Base-by-base conservation (phyloP, 2,329 filamentous ascomycete species). In the Cercospora zeae-maydis region DNA sequence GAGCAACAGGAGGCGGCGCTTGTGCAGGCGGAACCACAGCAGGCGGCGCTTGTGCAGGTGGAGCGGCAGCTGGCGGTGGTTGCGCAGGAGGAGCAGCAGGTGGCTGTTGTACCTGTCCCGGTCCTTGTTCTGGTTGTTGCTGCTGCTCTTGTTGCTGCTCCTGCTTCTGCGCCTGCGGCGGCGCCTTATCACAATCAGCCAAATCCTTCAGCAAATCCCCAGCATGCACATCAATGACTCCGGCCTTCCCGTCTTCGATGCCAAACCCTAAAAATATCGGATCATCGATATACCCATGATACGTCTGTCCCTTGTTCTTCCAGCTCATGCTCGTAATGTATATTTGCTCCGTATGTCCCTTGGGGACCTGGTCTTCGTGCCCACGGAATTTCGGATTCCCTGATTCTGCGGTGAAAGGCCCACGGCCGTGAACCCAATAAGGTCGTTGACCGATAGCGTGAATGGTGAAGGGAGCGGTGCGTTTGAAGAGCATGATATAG, bases 261-360 rank as follows among this genome's bases (percentile, higher is more conserved):
- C 84, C 84, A 70, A 87, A 86, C 0, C 74, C 78, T 2, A 87
- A 47, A 42, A 86, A 81, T 13, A 86, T 16, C 11, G 81, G 78
- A 67, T 87, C 84, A 64, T 86, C 84, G 9, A 82, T 63, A 59
- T 81, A 85, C 0, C 84, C 85, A 67, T 86, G 81, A 65, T 86
- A 86, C 31, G 71, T 79, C 64, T 78, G 73, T 0, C 76, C 78
- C 0, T 72, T 71, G 0, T 65, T 70, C 70, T 81, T 84, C 84
- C 85, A 87, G 63, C 78, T 83, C 33, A 86, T 80, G 0, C 79
- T 82, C 0, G 83, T 86, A 0, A 86, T 75, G 64, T 86, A 87
- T 30, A 87, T 74, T 83, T 86, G 84, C 67, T 85, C 82, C 0
- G 79, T 80, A 24, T 78, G 76, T 1, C 67, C 69, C 6, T 31